Evolutionary conservation across 2,329 filamentous ascomycete species (phyloP), one percentile per base, ranked within the genome.

Genomic region (Sarocladium strictum): DNA sequence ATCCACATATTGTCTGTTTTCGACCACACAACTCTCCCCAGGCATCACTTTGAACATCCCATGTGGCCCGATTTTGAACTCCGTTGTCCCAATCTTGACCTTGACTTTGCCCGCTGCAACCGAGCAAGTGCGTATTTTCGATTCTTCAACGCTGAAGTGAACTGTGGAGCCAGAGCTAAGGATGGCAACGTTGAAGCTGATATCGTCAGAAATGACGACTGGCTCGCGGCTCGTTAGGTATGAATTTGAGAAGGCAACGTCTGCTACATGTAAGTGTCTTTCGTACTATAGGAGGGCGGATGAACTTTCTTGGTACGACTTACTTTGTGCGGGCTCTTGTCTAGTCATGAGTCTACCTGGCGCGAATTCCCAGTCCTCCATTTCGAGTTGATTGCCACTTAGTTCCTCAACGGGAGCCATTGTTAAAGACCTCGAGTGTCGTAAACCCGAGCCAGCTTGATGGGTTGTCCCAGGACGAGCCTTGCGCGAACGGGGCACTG

Each of bases 361-460:
- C 0, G 74, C 73, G 45, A 75, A 58, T 59, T 77, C 75, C 73
- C 73, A 76, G 2, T 66, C 65, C 58, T 76, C 73, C 65, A 75
- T 72, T 52, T 72, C 63, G 5, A 70, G 49, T 2, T 62, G 55
- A 14, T 58, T 51, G 7, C 15, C 57, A 26, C 56, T 24, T 2
- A 47, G 32, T 3, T 17, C 45, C 17, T 9, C 12, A 17, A 6
- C 53, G 35, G 15, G n/a, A 33, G 17, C 21, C 32, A 27, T 47
- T 11, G 52, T 14, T 10, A 43, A 27, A 3, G 21, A 17, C 3
- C 10, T 43, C 24, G 52, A 41, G 17, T 29, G 19, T 19, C 24
- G 32, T 15, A 53, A 15, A 17, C 19, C 37, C 15, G 37, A 45
- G 14, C 23, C 14, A 27, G 24, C 24, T n/a, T 29, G 35, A 9